phyloP scores from a whole-genome alignment of 345 rosid genomes.

The Salix koriyanagi region DNA sequence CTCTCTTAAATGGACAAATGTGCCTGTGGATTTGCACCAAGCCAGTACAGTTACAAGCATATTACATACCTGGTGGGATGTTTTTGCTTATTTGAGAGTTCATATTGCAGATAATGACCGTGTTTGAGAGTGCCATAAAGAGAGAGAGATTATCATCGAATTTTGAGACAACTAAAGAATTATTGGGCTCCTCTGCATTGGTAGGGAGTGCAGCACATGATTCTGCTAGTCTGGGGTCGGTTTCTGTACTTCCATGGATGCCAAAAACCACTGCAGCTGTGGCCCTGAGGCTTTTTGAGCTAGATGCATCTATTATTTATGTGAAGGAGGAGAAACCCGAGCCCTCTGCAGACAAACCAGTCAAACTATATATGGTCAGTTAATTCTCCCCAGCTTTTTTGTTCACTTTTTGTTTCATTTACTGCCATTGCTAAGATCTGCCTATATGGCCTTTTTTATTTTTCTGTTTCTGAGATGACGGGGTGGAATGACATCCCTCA shows the following conservation, averaged over 20 bases:
- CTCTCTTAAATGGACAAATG: neutral
- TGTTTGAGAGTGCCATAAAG: slow-evolving; percentile 69
- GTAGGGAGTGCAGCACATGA: slow-evolving; percentile 21
- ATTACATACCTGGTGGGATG: neutral
- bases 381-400: neutral
- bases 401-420: neutral
- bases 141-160: slow-evolving; percentile 50
- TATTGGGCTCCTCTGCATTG: slow-evolving; percentile 33
- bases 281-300: slow-evolving; percentile 79
- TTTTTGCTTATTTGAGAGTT: slow-evolving; percentile 9
- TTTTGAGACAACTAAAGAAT: slow-evolving; percentile 70
- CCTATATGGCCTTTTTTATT: neutral
- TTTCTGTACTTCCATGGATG: slow-evolving; percentile 87
- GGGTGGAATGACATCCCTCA: neutral
- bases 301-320: slow-evolving; percentile 60
- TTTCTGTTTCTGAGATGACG: too few relatives aligned
- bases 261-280: slow-evolving; percentile 84
- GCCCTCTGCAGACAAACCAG: slow-evolving; percentile 42
- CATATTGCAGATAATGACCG: slow-evolving; percentile 58
- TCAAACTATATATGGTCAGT: slow-evolving; percentile 53
- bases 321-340: slow-evolving; percentile 55
- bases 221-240: slow-evolving; percentile 31
- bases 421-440: neutral
- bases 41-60: neutral
- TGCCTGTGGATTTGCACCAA: neutral